Conservation (phyloP, 331 rosid genomes). For the Pyrus hybrid region DNA sequence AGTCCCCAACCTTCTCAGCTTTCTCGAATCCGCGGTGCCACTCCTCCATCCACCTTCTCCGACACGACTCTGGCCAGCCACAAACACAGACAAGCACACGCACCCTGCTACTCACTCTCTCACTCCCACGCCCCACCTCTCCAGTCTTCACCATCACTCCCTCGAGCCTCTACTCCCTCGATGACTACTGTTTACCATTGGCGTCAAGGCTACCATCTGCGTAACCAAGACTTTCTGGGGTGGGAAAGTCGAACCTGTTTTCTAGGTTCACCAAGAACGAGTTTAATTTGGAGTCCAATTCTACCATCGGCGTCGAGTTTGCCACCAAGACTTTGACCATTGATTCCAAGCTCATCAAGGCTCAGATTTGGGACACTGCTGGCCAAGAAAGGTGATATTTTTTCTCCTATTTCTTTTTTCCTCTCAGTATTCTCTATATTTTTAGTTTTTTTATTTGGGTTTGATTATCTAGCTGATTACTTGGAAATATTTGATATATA, state of each 20-base stretch:
- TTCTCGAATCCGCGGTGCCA: too few species aligned
- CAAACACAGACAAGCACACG: too few species aligned
- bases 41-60: too few species aligned
- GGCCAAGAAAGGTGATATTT: constrained; percentile 78
- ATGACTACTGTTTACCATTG: too few species aligned
- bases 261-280: constrained; percentile 83
- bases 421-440: background rate
- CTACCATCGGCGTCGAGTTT: constrained; percentile 91
- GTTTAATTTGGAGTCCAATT: constrained; percentile 87
- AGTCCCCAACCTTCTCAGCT: too few species aligned
- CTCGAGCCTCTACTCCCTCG: too few species aligned
- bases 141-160: too few species aligned
- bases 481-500: too few species aligned
- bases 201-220: too few species aligned
- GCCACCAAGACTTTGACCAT: constrained; percentile 75
- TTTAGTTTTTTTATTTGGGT: background rate
- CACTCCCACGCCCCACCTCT: too few species aligned
- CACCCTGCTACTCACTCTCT: too few species aligned
- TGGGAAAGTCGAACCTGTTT: constrained; percentile 81
- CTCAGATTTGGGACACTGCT: constrained; percentile 98
- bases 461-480: background rate
- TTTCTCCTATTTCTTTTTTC: background rate
- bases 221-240: constrained; percentile 42
- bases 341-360: constrained; percentile 66
- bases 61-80: too few species aligned